A percentile compares a stretch with the other conserved stretches of the same genome.
Evolutionary conservation across 164 flowering plant species (phyloP).

Genomic region (Aristolochia contorta): DNA sequence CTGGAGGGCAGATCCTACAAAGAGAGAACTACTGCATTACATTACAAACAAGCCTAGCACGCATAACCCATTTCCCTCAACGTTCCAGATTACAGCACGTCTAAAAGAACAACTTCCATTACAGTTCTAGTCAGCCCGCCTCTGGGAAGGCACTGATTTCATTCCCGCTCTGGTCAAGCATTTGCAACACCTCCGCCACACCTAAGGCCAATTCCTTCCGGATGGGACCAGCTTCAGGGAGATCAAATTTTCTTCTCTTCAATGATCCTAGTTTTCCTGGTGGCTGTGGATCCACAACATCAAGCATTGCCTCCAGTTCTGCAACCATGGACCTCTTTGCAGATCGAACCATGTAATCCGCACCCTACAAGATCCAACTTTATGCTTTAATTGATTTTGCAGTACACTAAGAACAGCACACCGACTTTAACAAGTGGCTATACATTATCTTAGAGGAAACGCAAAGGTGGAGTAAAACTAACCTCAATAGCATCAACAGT

Average conservation of each 20-base stretch:
- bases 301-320: conserved; percentile 94
- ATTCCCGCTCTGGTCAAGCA: conserved; percentile 54
- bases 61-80: neutral
- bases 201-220: conserved; percentile 79
- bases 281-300: conserved; percentile 91
- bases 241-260: conserved; percentile 77
- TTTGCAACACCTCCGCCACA: conserved; percentile 71
- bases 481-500: conserved; percentile 95
- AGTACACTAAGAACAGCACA: too few species aligned
- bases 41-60: conserved; percentile 2
- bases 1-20: too few species aligned
- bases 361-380: conserved; percentile 36
- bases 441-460: too few species aligned
- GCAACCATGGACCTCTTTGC: conserved; percentile 79
- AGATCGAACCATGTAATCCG: conserved; percentile 72
- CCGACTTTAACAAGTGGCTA: too few species aligned
- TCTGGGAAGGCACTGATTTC: conserved; percentile 17
- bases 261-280: conserved; percentile 44
- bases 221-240: conserved; percentile 49
- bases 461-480: neutral
- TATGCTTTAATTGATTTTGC: neutral
- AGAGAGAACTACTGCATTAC: too few species aligned
- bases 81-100: neutral
- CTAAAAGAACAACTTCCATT: neutral
- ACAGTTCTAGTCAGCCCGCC: conserved; percentile 12